These are phyloP conservation scores for Triangularia verruculosa DNA, from an alignment of 2,329 filamentous ascomycete species.

Conservation along the genomic window DNA sequence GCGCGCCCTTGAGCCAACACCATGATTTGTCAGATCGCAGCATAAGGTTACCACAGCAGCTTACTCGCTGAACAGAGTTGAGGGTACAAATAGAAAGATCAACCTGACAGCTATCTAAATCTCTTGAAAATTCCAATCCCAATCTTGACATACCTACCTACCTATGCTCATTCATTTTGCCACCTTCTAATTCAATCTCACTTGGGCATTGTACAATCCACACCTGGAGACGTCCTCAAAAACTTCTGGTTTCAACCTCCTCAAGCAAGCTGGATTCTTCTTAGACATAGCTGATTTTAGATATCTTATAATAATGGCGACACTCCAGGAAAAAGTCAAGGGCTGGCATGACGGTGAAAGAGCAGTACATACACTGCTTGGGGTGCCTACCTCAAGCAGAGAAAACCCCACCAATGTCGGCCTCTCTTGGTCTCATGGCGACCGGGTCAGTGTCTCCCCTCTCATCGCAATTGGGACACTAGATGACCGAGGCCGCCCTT, in stretches of 20 bases:
- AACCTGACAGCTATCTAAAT: neutral
- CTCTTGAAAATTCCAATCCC: neutral
- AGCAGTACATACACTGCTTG: constrained; percentile 61
- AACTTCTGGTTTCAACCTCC: neutral
- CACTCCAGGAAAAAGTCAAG: constrained; percentile 24
- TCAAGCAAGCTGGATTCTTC: neutral
- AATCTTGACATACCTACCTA: neutral
- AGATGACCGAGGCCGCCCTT: constrained; percentile 63
- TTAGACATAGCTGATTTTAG: neutral
- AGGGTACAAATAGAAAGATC: neutral
- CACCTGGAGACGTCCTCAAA: neutral
- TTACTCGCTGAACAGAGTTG: neutral
- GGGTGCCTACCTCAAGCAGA: constrained; percentile 43
- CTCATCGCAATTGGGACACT: constrained; percentile 72
- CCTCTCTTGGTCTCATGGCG: constrained; percentile 58
- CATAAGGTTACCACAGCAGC: neutral
- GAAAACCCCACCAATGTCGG: constrained; percentile 67
- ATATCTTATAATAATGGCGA: constrained; percentile 12
- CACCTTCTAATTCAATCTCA: neutral
- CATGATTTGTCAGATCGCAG: neutral
- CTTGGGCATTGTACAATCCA: neutral
- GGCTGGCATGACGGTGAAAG: constrained; percentile 66
- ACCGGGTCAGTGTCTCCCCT: constrained; percentile 59
- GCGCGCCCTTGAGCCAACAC: neutral
- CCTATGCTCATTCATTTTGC: neutral